Evolutionary conservation across 2,329 filamentous ascomycete species (phyloP).

Genomic region (Cordyceps pruinosa): DNA sequence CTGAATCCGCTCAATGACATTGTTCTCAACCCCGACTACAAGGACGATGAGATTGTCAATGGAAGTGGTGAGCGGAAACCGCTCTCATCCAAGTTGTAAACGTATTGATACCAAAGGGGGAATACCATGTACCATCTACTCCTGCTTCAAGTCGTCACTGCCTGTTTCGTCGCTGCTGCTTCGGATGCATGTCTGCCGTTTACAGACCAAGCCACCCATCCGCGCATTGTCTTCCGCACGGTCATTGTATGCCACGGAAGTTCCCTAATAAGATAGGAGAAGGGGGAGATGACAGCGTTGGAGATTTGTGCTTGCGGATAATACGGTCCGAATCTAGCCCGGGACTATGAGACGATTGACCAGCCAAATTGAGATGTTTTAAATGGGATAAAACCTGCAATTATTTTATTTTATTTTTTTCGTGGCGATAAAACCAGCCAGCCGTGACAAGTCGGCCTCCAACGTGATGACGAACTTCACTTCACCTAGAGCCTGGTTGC

Average conservation of each 20-base stretch:
- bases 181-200: not conserved
- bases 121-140: not conserved
- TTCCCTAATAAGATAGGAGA: too few relatives aligned
- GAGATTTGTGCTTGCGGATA: too few relatives aligned
- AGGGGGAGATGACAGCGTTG: too few relatives aligned
- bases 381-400: too few relatives aligned
- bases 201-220: not conserved
- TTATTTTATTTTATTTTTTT: too few relatives aligned
- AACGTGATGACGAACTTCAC: not conserved
- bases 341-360: too few relatives aligned
- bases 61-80: slow-evolving; percentile 9
- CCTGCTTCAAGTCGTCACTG: not conserved
- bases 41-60: slow-evolving; percentile 21
- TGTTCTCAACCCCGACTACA: slow-evolving; percentile 65
- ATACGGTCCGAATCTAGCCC: too few relatives aligned
- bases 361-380: too few relatives aligned
- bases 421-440: too few relatives aligned
- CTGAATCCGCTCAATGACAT: slow-evolving; percentile 67
- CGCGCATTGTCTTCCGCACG: too few relatives aligned
- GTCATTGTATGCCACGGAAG: not conserved
- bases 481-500: too few relatives aligned
- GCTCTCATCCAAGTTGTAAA: slow-evolving; percentile 2
- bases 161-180: not conserved
- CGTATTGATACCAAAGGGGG: not conserved
- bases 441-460: too few relatives aligned